These are phyloP conservation scores for Hsuehochloa calcarea DNA, from an alignment of 176 grass and related monocot genomes.

Conservation along the genomic window DNA sequence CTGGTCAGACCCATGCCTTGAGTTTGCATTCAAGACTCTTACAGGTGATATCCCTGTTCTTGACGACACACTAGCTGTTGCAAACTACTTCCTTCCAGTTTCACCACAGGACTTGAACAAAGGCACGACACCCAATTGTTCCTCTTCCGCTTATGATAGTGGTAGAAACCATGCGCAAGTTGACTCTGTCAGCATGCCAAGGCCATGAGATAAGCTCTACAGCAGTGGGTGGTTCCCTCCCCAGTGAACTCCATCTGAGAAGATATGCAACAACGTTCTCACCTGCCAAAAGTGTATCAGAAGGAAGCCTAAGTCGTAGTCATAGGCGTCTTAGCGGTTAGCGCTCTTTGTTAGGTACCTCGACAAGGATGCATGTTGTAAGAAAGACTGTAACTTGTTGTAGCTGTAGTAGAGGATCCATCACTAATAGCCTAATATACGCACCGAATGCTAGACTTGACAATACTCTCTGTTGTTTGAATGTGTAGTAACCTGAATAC, in stretches of 20 bases:
- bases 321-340: slow-evolving; percentile 3
- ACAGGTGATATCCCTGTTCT: slow-evolving; percentile 56
- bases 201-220: slow-evolving; percentile 40
- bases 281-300: slow-evolving; percentile 1
- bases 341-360: background rate
- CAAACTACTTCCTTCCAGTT: slow-evolving; percentile 35
- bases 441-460: slow-evolving; percentile 19
- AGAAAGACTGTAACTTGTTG: slow-evolving; percentile 37
- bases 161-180: slow-evolving; percentile 31
- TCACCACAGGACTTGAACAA: slow-evolving; percentile 41
- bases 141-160: slow-evolving; percentile 37
- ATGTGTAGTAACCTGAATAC: slow-evolving; percentile 28
- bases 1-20: slow-evolving; percentile 72
- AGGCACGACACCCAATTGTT: slow-evolving; percentile 8
- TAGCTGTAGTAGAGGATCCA: slow-evolving; percentile 10
- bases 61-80: slow-evolving; percentile 22
- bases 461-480: slow-evolving; percentile 17
- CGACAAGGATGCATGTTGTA: slow-evolving; percentile 42
- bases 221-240: slow-evolving; percentile 47
- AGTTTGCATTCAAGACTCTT: slow-evolving; percentile 72
- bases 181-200: slow-evolving; percentile 23
- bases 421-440: slow-evolving; percentile 21
- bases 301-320: background rate
- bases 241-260: slow-evolving; percentile 25
- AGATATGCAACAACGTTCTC: background rate